Evolutionary conservation across 441 rosid genomes (phyloP).

Genomic region (Croton laevigatus): DNA sequence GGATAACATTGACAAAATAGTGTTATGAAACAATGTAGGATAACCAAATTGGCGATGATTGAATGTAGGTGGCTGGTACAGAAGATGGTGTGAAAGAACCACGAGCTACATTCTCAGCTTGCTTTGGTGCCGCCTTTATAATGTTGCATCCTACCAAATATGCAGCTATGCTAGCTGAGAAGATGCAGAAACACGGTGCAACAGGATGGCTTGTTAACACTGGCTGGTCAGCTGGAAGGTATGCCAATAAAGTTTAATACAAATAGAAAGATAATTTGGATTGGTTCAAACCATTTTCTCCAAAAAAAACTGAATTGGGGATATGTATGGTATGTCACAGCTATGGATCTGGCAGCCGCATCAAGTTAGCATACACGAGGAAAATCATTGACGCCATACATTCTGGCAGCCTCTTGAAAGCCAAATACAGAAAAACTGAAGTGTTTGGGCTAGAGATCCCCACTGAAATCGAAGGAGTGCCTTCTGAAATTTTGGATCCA

Average conservation of each 20-base stretch:
- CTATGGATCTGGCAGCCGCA: slow-evolving; percentile 81
- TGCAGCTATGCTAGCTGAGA: slow-evolving; percentile 94
- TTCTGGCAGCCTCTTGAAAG: slow-evolving; percentile 72
- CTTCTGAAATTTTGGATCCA: slow-evolving; percentile 81
- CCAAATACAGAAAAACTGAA: slow-evolving; percentile 63
- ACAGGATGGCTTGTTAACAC: slow-evolving; percentile 98
- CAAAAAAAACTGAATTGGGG: neutral
- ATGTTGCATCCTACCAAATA: slow-evolving; percentile 97
- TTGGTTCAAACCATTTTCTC: neutral
- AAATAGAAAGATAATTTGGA: slow-evolving; percentile 1
- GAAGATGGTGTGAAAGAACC: slow-evolving; percentile 98
- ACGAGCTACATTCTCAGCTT: slow-evolving; percentile 87
- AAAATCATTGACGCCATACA: slow-evolving; percentile 93
- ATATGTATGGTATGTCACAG: slow-evolving; percentile 35
- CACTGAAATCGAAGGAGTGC: slow-evolving; percentile 67
- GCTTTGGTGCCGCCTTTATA: slow-evolving; percentile 95
- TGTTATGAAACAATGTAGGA: neutral
- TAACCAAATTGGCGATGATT: slow-evolving; percentile 8
- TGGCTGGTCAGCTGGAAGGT: slow-evolving; percentile 99
- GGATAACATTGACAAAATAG: neutral
- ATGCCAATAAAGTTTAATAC: slow-evolving; percentile 4
- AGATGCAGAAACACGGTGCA: slow-evolving; percentile 91
- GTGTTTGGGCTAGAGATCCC: slow-evolving; percentile 90
- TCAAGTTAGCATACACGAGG: slow-evolving; percentile 83
- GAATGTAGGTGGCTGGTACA: slow-evolving; percentile 76